These are phyloP conservation scores for Akanthomyces lecanii DNA, from an alignment of 2,329 filamentous ascomycete genomes.

Conservation along the genomic window DNA sequence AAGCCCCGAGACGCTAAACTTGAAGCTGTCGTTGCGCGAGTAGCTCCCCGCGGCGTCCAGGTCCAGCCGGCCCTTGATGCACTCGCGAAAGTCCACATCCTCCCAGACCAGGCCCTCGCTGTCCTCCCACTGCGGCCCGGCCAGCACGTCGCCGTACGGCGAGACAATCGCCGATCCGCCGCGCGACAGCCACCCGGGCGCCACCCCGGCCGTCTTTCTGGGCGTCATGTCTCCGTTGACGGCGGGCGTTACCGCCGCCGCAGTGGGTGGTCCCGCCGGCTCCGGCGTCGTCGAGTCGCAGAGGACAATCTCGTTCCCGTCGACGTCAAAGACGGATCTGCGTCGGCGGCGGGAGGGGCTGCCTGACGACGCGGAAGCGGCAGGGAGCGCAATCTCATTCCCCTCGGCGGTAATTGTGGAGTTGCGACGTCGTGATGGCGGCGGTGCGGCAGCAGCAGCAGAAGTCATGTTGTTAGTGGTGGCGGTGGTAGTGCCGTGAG, in stretches of 20 bases:
- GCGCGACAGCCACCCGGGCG: constrained; percentile 47
- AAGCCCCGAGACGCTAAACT: constrained; percentile 54
- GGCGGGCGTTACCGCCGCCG: not conserved
- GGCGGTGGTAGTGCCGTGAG: not conserved
- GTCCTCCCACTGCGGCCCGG: constrained; percentile 81
- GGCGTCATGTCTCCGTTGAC: constrained; percentile 20
- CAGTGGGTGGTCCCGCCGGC: not conserved
- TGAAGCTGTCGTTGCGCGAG: constrained; percentile 65
- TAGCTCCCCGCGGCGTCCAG: constrained; percentile 83
- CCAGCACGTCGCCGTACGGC: constrained; percentile 73
- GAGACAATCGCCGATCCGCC: constrained; percentile 81
- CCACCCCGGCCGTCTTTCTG: constrained; percentile 18
- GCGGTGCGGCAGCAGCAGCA: not conserved
- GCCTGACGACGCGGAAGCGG: constrained; percentile 18
- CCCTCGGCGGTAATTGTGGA: constrained; percentile 45
- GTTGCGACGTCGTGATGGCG: constrained; percentile 27
- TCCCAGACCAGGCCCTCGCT: constrained; percentile 60
- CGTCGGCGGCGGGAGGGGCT: constrained; percentile 17
- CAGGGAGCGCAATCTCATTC: constrained; percentile 41
- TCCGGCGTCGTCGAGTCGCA: no score
- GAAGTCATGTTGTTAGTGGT: not conserved
- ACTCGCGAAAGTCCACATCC: constrained; percentile 85
- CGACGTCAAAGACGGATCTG: constrained; percentile 47
- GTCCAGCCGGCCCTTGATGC: constrained; percentile 74
- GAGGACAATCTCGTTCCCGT: constrained; percentile 53